Evolutionary conservation across 371 early-diverging fungal genomes (phyloP).

Genomic region (Phascolomyces articulosus): DNA sequence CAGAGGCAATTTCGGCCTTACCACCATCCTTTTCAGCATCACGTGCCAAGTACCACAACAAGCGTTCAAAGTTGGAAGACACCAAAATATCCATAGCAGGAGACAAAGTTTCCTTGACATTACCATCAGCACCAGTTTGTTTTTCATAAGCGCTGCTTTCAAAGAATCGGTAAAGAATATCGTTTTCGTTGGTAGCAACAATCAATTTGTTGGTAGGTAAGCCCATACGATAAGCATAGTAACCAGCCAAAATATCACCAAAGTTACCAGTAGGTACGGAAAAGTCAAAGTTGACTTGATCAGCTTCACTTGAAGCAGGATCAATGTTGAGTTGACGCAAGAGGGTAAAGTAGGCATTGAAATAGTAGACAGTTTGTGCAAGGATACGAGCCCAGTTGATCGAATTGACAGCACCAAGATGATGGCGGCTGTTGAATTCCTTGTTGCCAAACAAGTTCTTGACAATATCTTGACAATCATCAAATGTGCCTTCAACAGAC

Average conservation of each 20-base stretch:
- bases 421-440: conserved; percentile 74
- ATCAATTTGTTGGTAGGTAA: conserved; percentile 83
- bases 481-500: conserved; percentile 92
- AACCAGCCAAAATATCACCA: conserved; percentile 97
- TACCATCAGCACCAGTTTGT: conserved; percentile 56
- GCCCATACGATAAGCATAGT: conserved; percentile 91
- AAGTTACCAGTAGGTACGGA: conserved; percentile 98
- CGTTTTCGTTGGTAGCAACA: conserved; percentile 95
- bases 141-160: conserved; percentile 83
- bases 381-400: conserved; percentile 98
- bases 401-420: conserved; percentile 96
- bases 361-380: conserved; percentile 95
- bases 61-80: conserved; percentile 96
- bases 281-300: conserved; percentile 69
- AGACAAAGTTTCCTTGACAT: conserved; percentile 82
- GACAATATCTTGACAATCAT: conserved; percentile 95
- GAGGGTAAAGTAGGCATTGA: conserved; percentile 85
- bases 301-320: conserved; percentile 49
- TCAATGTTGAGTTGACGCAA: conserved; percentile 60
- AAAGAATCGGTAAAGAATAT: conserved; percentile 96
- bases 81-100: conserved; percentile 98
- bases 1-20: conserved; percentile 23
- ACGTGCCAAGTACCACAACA: conserved; percentile 87
- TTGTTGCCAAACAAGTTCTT: conserved; percentile 87
- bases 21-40: conserved; percentile 49